A percentile compares a stretch with the other conserved stretches of the same genome.
Conservation (phyloP, 2,329 filamentous ascomycete species). For the Catunica adiposa region DNA sequence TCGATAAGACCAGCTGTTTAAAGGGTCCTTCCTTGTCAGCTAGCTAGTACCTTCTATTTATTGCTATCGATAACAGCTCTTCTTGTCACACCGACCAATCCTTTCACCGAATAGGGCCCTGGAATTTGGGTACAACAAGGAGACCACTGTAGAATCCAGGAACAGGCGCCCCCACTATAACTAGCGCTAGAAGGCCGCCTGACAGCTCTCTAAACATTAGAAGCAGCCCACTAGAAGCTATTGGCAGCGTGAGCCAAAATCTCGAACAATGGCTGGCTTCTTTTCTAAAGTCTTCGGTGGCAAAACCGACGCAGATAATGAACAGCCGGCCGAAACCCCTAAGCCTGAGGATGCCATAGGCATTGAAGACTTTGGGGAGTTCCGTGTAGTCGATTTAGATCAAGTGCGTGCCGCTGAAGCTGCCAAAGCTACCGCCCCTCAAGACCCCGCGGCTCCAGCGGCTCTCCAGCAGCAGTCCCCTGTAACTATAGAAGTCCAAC, state of each 20-base stretch:
- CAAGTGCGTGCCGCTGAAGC: constrained; percentile 1
- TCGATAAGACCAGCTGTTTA: not conserved
- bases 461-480: not conserved
- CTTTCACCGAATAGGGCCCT: no score
- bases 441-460: not conserved
- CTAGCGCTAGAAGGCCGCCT: not conserved
- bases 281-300: constrained; percentile 12
- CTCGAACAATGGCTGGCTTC: constrained; percentile 9
- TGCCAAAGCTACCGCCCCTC: not conserved
- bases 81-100: no score
- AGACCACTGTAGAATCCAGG: not conserved
- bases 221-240: not conserved
- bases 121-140: not conserved
- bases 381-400: constrained; percentile 1
- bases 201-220: not conserved
- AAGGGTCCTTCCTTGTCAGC: not conserved
- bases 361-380: not conserved
- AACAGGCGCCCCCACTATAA: not conserved
- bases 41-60: no score
- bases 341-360: not conserved
- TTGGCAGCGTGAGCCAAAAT: not conserved
- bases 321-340: not conserved
- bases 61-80: not conserved
- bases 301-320: not conserved
- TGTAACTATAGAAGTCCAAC: constrained; percentile 1